Percentiles rank a stretch among this genome's conserved stretches.
phyloP scores from a whole-genome alignment of 441 rosid genomes.

The Viola pubescens region DNA sequence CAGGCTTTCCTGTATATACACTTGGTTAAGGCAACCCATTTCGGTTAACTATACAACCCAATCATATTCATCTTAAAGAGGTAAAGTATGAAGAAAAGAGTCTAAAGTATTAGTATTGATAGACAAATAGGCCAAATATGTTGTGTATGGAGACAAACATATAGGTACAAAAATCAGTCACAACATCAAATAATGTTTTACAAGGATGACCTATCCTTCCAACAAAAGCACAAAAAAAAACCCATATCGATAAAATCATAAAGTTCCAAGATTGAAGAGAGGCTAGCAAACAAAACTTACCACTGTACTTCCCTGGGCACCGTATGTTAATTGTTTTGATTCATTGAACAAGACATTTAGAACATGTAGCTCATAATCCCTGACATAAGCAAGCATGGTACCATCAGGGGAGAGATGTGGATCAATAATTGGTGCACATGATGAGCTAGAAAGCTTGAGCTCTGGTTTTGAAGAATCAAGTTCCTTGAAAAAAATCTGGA shows the following conservation, averaged over 20 bases:
- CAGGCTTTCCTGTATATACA: no score
- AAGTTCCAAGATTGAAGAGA: neutral
- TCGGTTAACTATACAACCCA: neutral
- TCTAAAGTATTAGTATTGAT: neutral
- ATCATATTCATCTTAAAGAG: neutral
- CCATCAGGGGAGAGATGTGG: constrained; percentile 89
- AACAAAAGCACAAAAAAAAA: neutral
- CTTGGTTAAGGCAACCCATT: no score
- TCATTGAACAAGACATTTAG: constrained; percentile 48
- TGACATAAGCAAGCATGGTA: constrained; percentile 61
- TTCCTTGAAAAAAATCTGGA: constrained; percentile 77
- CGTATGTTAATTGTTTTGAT: constrained; percentile 54
- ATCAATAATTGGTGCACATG: constrained; percentile 64
- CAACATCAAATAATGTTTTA: neutral
- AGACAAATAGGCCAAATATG: neutral
- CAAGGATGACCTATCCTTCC: neutral
- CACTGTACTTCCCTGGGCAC: constrained; percentile 49
- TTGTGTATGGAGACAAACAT: constrained; percentile 1
- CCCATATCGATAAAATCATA: neutral
- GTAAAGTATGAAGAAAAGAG: no score
- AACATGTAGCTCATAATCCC: constrained; percentile 67
- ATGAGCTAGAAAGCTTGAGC: constrained; percentile 58
- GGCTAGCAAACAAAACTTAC: constrained; percentile 34
- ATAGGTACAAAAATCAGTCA: neutral
- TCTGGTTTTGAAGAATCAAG: constrained; percentile 54